Percentiles rank a stretch among this genome's conserved stretches.
These are phyloP conservation scores for Paulownia fortunei DNA, from an alignment of 257 asterid species.

Conservation along the genomic window DNA sequence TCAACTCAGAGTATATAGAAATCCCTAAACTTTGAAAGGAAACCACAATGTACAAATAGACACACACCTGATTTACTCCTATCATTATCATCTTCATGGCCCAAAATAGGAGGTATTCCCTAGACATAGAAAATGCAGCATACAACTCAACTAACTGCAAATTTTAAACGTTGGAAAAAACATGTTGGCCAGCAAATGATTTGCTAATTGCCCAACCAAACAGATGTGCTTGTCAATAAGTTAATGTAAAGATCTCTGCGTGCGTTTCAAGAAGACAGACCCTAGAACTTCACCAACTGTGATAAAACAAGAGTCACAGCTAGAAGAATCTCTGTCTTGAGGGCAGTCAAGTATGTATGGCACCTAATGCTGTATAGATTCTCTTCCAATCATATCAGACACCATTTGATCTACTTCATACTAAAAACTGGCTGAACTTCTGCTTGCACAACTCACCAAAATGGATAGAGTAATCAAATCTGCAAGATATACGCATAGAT, in stretches of 20 bases:
- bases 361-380: conserved; percentile 19
- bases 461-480: conserved; percentile 5
- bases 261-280: conserved; percentile 18
- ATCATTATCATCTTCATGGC: conserved; percentile 22
- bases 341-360: conserved; percentile 15
- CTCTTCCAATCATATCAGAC: conserved; percentile 22
- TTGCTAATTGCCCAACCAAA: conserved; percentile 7
- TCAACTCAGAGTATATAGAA: conserved; percentile 3
- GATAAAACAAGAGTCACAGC: conserved; percentile 14
- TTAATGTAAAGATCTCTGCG: conserved; percentile 4
- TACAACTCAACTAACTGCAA: not conserved
- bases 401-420: conserved; percentile 4
- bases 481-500: not conserved
- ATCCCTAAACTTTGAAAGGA: not conserved
- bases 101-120: conserved; percentile 1
- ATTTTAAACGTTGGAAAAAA: not conserved
- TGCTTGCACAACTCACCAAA: conserved; percentile 17
- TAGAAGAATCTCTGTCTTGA: conserved; percentile 9
- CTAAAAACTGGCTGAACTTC: conserved; percentile 20
- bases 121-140: not conserved
- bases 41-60: conserved; percentile 8
- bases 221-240: conserved; percentile 17
- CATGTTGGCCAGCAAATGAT: conserved; percentile 7
- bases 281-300: conserved; percentile 20
- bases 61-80: conserved; percentile 5